phyloP scores from a whole-genome alignment of 169 alveolate species.

The Babesia caballi region DNA sequence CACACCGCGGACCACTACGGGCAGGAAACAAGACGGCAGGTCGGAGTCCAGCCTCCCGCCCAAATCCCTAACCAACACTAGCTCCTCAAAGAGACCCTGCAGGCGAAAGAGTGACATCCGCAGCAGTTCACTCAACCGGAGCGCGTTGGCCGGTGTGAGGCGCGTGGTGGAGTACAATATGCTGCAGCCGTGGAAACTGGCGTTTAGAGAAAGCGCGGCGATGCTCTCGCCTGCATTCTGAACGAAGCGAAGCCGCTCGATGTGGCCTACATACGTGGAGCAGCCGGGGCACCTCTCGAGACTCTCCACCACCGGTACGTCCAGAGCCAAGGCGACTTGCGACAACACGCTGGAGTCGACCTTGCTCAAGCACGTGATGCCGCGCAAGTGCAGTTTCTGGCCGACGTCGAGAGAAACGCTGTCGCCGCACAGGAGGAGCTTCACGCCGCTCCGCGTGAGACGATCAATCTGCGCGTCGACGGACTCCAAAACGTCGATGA shows the following conservation, averaged over 20 bases:
- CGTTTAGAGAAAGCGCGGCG: slow-evolving; percentile 5
- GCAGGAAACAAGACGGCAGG: background rate
- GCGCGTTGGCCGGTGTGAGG: background rate
- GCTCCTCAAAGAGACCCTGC: slow-evolving; percentile 54
- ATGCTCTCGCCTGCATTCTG: background rate
- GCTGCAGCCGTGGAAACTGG: slow-evolving; percentile 48
- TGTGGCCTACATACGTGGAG: background rate
- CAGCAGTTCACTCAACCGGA: slow-evolving; percentile 17
- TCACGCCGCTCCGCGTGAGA: slow-evolving; percentile 1
- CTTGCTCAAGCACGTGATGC: slow-evolving; percentile 32
- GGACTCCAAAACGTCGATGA: background rate
- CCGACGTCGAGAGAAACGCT: slow-evolving; percentile 18
- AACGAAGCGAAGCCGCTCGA: background rate
- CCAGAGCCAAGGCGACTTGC: slow-evolving; percentile 34
- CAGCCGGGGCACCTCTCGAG: background rate
- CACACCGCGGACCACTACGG: background rate
- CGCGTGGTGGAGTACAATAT: slow-evolving; percentile 28
- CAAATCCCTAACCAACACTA: slow-evolving; percentile 24
- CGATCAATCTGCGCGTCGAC: slow-evolving; percentile 14
- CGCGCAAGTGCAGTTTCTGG: slow-evolving; percentile 4
- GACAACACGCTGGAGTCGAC: slow-evolving; percentile 7
- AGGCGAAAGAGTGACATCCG: slow-evolving; percentile 19
- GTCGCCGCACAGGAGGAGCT: slow-evolving; percentile 23
- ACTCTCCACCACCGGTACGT: slow-evolving; percentile 4
- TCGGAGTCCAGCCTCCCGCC: slow-evolving; percentile 18